Evolutionary conservation across 441 rosid species (phyloP), one percentile per base, ranked within the genome.

Genomic region (Erodium texanum): DNA sequence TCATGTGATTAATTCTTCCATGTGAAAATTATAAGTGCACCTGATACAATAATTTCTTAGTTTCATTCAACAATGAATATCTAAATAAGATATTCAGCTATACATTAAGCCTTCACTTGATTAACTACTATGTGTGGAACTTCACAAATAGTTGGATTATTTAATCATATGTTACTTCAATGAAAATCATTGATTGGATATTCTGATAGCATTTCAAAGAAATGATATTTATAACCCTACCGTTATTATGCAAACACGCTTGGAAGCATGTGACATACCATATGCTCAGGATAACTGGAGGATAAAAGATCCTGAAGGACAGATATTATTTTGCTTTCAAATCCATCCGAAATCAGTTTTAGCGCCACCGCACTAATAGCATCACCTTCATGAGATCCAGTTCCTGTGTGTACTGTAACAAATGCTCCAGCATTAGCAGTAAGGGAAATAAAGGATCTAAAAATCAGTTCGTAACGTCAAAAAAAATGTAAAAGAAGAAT

Each of bases 281-380:
- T 87, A 67, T 85, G 77, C 72, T 82, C 83, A 11, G 94, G 93
- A 75, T 85, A 87, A 79, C 68, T 75, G 68, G 85, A 82, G 3
- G 87, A 84, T 43, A 90, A 70, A 74, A 88, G 93, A 59, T 66
- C 79, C 73, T 83, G 81, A 66, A 92, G 78, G 48, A 87, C 76
- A 66, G 82, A 81, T 62, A 86, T 75, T 75, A 85, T 83, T 80
- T 78, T 87, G 70, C 71, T 72, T 81, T 92, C 98, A 74, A 95
- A 78, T 70, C 98, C 98, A 83, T 82, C 87, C 71, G 90, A 87
- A 79, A 92, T 84, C 80, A 95, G 79, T 80, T 86, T 85, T 68
- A 71, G 67, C 24, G 85, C 88, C 78, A 77, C 85, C 65, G 81
- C 85, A 68, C 78, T 76, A 20, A 82, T 71, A 71, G 68, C 29